Evolutionary conservation across 78 protist genomes (phyloP).

Genomic region (Trichosphaerium sp.): DNA sequence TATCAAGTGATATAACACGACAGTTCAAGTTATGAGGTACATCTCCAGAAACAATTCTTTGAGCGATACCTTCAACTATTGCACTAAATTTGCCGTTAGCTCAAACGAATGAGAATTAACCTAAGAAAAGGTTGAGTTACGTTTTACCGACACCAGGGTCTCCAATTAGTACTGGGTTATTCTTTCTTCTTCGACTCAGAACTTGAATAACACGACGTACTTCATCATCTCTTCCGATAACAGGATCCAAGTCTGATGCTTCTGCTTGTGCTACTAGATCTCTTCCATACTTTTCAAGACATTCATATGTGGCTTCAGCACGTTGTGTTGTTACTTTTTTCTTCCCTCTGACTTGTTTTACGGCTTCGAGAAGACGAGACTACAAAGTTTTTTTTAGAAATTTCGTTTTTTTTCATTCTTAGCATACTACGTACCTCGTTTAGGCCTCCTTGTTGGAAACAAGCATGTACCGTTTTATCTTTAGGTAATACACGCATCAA

Average conservation of each 20-base stretch:
- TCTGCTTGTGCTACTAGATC: slow-evolving; percentile 74
- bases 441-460: background rate
- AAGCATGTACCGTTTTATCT: background rate
- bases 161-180: slow-evolving; percentile 96
- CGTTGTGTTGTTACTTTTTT: background rate
- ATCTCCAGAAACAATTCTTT: slow-evolving; percentile 89
- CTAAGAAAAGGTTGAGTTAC: no score
- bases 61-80: slow-evolving; percentile 98
- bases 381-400: no score
- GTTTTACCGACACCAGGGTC: slow-evolving; percentile 90
- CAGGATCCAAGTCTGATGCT: slow-evolving; percentile 94
- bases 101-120: background rate
- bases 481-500: background rate
- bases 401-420: no score
- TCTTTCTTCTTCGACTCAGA: slow-evolving; percentile 82
- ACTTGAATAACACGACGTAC: slow-evolving; percentile 79
- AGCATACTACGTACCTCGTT: background rate
- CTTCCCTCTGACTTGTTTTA: background rate
- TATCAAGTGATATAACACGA: slow-evolving; percentile 81
- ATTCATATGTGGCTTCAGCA: slow-evolving; percentile 59
- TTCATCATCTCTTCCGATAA: slow-evolving; percentile 96
- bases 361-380: background rate
- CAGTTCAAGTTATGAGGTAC: slow-evolving; percentile 82
- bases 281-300: slow-evolving; percentile 64
- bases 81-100: slow-evolving; percentile 73